These are phyloP conservation scores for Elaeis oleifera DNA, from an alignment of 202 grass and related monocot genomes.

Conservation along the genomic window DNA sequence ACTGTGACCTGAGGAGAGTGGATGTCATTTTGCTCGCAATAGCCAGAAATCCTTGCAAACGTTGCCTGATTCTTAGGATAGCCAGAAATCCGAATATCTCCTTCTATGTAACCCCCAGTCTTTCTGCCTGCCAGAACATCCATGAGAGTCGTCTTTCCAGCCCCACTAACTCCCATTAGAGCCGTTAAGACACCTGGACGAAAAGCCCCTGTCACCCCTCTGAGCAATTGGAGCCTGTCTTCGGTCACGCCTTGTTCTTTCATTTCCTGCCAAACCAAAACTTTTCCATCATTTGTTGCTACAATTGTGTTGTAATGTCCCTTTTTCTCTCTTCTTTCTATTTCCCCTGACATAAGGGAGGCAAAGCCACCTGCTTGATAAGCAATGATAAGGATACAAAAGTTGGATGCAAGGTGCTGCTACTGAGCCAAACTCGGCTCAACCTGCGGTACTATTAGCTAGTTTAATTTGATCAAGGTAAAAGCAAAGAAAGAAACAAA, in stretches of 20 bases:
- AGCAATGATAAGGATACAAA: too few relatives aligned
- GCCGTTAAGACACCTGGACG: slow-evolving; percentile 84
- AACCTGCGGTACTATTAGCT: too few relatives aligned
- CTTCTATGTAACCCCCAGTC: slow-evolving; percentile 97
- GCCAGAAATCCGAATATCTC: slow-evolving; percentile 84
- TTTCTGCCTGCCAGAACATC: slow-evolving; percentile 96
- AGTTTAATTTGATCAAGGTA: neutral
- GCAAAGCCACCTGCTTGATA: too few relatives aligned
- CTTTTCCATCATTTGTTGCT: neutral
- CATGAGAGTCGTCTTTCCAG: slow-evolving; percentile 97
- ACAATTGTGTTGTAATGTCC: neutral
- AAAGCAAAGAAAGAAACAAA: slow-evolving; percentile 11
- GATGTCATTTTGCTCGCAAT: slow-evolving; percentile 99
- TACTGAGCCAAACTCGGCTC: too few relatives aligned
- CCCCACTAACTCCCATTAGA: slow-evolving; percentile 98
- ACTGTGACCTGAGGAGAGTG: slow-evolving; percentile 98
- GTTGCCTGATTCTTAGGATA: slow-evolving; percentile 91
- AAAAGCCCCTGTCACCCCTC: slow-evolving; percentile 78
- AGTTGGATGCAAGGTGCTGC: too few relatives aligned
- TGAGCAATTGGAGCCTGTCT: slow-evolving; percentile 79
- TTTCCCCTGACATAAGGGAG: too few relatives aligned
- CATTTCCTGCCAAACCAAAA: slow-evolving; percentile 67
- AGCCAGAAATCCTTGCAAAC: slow-evolving; percentile 96
- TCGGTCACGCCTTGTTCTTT: slow-evolving; percentile 87
- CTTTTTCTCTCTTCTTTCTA: too few relatives aligned